Evolutionary conservation across 2,329 filamentous ascomycete species (phyloP).

Genomic region (Trichoderma brevicompactum): DNA sequence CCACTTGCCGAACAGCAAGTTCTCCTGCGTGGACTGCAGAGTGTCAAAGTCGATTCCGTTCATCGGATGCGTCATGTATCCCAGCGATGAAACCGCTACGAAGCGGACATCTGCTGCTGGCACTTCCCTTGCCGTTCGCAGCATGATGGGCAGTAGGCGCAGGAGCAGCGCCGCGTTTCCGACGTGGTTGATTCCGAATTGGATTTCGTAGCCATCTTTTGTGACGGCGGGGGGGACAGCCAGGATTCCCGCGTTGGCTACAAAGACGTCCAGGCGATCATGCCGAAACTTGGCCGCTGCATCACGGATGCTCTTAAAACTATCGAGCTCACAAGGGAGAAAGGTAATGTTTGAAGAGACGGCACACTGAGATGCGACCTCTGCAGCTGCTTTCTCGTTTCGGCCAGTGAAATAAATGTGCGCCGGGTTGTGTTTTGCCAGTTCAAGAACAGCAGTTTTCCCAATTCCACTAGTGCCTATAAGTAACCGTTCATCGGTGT

Average conservation of each 20-base stretch:
- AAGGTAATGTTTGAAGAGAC: slow-evolving; percentile 49
- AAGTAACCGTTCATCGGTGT: slow-evolving; percentile 30
- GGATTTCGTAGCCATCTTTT: slow-evolving; percentile 53
- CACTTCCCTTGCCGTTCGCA: slow-evolving; percentile 35
- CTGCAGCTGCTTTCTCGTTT: slow-evolving; percentile 40
- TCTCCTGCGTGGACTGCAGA: slow-evolving; percentile 35
- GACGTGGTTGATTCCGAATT: slow-evolving; percentile 56
- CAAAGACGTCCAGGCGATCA: slow-evolving; percentile 48
- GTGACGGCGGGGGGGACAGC: slow-evolving; percentile 43
- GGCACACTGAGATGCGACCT: slow-evolving; percentile 40
- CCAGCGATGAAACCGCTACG: slow-evolving; percentile 36
- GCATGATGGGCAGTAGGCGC: slow-evolving; percentile 41
- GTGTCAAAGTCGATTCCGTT: slow-evolving; percentile 40
- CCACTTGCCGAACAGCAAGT: slow-evolving; percentile 31
- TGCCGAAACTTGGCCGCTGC: slow-evolving; percentile 47
- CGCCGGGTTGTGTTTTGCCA: slow-evolving; percentile 31
- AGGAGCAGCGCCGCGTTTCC: slow-evolving; percentile 52
- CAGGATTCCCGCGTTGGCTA: slow-evolving; percentile 54
- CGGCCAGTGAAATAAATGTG: slow-evolving; percentile 40
- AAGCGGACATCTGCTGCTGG: slow-evolving; percentile 37
- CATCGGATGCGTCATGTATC: slow-evolving; percentile 37
- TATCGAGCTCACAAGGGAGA: slow-evolving; percentile 35
- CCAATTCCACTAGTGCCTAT: slow-evolving; percentile 63
- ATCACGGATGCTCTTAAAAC: slow-evolving; percentile 39
- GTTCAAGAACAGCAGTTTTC: slow-evolving; percentile 46